Base-by-base conservation (phyloP, 2,329 filamentous ascomycete species). In the Pezicula radicicola region DNA sequence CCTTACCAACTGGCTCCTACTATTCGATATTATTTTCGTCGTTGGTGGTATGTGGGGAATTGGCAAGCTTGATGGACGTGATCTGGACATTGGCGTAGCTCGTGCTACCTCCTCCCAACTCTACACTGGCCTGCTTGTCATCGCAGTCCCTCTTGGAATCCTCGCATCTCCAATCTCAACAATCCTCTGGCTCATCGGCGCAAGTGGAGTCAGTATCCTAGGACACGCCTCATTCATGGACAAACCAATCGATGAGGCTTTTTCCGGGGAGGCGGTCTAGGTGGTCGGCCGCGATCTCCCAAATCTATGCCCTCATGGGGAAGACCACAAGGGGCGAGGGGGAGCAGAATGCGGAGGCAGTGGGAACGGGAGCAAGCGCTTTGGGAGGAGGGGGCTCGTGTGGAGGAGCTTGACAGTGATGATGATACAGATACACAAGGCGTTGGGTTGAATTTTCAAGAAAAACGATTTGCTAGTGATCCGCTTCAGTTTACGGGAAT, bases 221-320 rank as follows among this genome's bases (percentile, higher is more conserved):
- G 94, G 94, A 74, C 94, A 99, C 76, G 94, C 94, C 63, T 82
- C 91, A 58, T 84, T 97, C 70, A 86, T 97, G 88, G 93, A 97
- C 72, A 97, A 96, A 83, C 93, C 93, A 54, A 96, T 97, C 79
- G 94, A 97, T 86, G 93, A 95, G 92, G 92, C 92, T 97, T 99
- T 99, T 97, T 97, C 93, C 82, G 94, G 95, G 92, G 94, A 99
- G 93, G 93, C 94, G 92, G 94, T 99, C 89, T 99, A 97, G 86
- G 83, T 95, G 92, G 92, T 97, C 94, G 93, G 91, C 93, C 93
- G 94, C 94, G 88, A 94, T 88, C 92, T 96, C 93, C 92, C 83
- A 80, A 86, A 85, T 76, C 74, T 81, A 86, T 88, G 91, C 91
- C 92, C 89, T 87, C 79, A 84, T 92, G 89, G 93, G 93, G 92